These are phyloP conservation scores for Adiantum capillusveneris DNA, from an alignment of 75 land plant species.

Conservation along the genomic window DNA sequence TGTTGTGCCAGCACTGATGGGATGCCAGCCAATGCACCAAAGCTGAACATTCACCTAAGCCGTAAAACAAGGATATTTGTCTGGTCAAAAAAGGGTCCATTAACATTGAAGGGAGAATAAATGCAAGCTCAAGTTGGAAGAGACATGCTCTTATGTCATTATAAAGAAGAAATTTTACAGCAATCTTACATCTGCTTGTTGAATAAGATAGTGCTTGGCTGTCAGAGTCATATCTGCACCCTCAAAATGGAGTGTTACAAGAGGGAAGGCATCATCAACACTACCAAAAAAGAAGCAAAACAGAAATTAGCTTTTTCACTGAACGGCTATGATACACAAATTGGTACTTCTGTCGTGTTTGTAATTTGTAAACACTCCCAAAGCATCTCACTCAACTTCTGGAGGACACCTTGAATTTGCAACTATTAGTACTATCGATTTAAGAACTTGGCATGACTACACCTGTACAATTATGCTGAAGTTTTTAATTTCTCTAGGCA, in stretches of 20 bases:
- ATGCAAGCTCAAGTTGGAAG: background rate
- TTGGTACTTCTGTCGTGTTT: no score
- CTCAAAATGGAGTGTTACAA: constrained; percentile 14
- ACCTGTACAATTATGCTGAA: no score
- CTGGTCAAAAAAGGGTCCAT: background rate
- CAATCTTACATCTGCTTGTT: constrained; percentile 21
- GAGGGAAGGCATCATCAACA: constrained; percentile 11
- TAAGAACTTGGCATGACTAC: no score
- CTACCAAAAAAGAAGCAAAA: no score
- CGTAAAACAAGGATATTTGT: background rate
- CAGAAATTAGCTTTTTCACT: no score
- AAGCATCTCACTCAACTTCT: no score
- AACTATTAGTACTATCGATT: no score
- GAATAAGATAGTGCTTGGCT: constrained; percentile 62
- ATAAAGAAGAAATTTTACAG: no score
- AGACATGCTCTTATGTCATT: background rate
- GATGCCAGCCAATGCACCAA: constrained; percentile 14
- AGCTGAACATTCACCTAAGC: background rate
- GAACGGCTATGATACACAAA: no score
- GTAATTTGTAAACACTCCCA: no score
- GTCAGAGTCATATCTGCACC: constrained; percentile 49
- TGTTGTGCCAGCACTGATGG: background rate
- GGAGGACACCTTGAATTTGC: no score
- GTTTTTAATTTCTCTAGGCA: no score
- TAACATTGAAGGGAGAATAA: background rate